These are phyloP conservation scores for Hippophae rhamnoides DNA, from an alignment of 306 rosid genomes.

Conservation along the genomic window DNA sequence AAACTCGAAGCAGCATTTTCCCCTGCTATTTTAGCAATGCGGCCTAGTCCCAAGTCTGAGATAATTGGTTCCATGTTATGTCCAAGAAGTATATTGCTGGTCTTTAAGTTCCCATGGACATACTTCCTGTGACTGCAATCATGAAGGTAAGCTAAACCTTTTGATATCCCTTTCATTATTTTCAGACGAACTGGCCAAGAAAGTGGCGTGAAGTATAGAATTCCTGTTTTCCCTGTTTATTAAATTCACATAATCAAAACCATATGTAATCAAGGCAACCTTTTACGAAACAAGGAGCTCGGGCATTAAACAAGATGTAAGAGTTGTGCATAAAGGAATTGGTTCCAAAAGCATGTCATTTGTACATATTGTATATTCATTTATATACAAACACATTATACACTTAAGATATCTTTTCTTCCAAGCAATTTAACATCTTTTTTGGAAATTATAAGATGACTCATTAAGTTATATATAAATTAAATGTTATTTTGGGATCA, in stretches of 20 bases:
- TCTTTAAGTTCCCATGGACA: slow-evolving; percentile 88
- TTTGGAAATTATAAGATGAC: no score
- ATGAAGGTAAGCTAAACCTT: slow-evolving; percentile 76
- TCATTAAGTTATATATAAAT: no score
- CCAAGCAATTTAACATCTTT: no score
- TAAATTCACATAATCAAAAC: slow-evolving; percentile 16
- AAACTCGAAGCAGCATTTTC: slow-evolving; percentile 51
- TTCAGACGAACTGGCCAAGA: slow-evolving; percentile 61
- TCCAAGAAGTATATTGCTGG: slow-evolving; percentile 74
- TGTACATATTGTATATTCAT: no score
- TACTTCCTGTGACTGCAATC: slow-evolving; percentile 92
- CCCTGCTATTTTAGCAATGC: slow-evolving; percentile 87
- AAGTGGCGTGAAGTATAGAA: slow-evolving; percentile 40
- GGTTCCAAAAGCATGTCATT: no score
- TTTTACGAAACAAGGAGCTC: no score
- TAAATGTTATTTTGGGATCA: no score
- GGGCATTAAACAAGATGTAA: no score
- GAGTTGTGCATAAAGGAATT: no score
- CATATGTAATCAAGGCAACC: slow-evolving; percentile 4
- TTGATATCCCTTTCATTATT: slow-evolving; percentile 76
- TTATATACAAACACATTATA: no score
- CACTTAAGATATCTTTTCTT: no score
- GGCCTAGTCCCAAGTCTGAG: slow-evolving; percentile 89
- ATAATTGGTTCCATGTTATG: slow-evolving; percentile 71
- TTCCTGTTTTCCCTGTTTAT: slow-evolving; percentile 63